Base-by-base conservation (phyloP, 75 land plant species). In the Cryptomeria japonica region DNA sequence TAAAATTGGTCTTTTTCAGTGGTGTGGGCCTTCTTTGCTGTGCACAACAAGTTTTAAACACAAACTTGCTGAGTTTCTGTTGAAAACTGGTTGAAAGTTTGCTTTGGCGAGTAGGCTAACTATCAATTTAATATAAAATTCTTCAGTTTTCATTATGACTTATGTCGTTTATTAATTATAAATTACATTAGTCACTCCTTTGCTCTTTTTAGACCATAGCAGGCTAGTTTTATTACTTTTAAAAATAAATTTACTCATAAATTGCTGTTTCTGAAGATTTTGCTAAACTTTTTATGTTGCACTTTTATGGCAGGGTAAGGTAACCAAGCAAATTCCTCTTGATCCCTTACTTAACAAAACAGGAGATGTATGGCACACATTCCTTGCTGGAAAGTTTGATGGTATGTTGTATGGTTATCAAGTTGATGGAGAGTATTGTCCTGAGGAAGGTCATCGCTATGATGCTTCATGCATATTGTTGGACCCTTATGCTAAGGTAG, bases 401-500 rank as follows among this genome's bases (percentile, higher is more conserved):
- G 92, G 94, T 83, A 89, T 98, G 91, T 85, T 97, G 14, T 98
- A 98, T 90, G 99, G 99, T 11, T 98, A 97, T 90, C 91, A 90
- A 83, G 92, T 98, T 80, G 96, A 98, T 91, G 99, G 99, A 39
- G 88, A 85, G 16, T 98, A 92, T 90, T 86, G 87, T 82, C 93
- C 94, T 13, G 88, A 96, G 85, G 93, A 93, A 88, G 99, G 97
- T 10, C 90, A 89, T 16, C 91, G 95, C 88, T 97, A 87, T 87
- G 94, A 98, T 92, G 51, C 92, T 36, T 91, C 93, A 32, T 84
- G 91, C 34, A 90, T 98, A 58, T 79, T 98, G 49, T 39, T 98
- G 39, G 99, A 98, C 91, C 99, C 99, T 37, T 98, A 98, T 94
- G 99, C 99, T 28, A 98, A 94, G 92, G 99, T 97, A 84, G 44